These are phyloP conservation scores for Lagenaria siceraria DNA, from an alignment of 306 rosid species.

Conservation along the genomic window DNA sequence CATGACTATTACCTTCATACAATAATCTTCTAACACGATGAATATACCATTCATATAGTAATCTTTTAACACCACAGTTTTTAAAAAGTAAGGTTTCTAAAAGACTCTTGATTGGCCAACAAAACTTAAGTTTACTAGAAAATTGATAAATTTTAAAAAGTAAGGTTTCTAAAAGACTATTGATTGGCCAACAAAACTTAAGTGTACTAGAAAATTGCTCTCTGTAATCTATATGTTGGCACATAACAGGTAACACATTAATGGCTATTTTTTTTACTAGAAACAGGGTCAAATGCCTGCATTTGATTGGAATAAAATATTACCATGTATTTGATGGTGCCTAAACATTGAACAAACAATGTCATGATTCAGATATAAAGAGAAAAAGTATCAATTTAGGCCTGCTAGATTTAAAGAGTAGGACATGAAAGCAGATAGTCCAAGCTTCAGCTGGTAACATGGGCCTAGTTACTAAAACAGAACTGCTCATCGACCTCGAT, in stretches of 20 bases:
- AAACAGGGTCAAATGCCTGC: neutral
- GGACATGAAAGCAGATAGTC: neutral
- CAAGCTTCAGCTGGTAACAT: constrained; percentile 1
- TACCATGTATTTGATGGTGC: neutral
- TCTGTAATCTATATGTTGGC: neutral
- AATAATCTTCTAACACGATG: neutral
- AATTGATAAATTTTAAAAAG: neutral
- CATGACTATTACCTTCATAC: neutral
- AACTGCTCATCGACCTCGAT: neutral
- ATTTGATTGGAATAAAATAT: neutral
- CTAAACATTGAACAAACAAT: neutral
- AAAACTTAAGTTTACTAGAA: neutral
- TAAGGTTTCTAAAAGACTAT: neutral
- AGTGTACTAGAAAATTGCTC: neutral
- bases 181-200: neutral
- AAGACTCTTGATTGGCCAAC: neutral
- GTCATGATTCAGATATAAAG: neutral
- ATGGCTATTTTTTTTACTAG: neutral
- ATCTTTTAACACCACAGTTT: neutral
- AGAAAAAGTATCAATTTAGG: neutral
- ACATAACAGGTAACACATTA: neutral
- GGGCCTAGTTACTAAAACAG: neutral
- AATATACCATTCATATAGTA: neutral
- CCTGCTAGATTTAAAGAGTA: neutral
- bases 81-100: neutral